These are phyloP conservation scores for Termitomyces sp. DNA, from an alignment of 768 basidiomycete species.

Conservation along the genomic window DNA sequence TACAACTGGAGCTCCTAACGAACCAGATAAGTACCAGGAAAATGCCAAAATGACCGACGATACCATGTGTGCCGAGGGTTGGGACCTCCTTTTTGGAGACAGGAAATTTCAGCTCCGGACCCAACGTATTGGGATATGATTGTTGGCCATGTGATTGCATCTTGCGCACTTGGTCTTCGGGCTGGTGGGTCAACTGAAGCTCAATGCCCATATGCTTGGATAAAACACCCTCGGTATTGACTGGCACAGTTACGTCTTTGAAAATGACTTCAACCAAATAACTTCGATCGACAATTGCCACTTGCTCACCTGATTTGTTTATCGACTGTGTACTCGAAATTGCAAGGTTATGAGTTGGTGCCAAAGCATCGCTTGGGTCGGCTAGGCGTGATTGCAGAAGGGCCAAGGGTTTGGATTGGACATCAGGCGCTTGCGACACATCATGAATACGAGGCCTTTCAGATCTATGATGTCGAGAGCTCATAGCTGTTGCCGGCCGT, in stretches of 20 bases:
- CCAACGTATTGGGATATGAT: not conserved
- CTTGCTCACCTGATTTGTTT: not conserved
- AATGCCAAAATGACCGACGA: not conserved
- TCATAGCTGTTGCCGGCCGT: constrained; percentile 17
- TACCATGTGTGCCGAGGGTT: not conserved
- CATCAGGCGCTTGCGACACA: not conserved
- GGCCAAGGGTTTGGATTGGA: not conserved
- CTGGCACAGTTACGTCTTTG: not conserved
- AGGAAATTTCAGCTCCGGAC: not conserved
- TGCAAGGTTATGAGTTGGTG: not conserved
- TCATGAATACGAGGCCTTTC: constrained; percentile 5
- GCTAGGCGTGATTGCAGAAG: not conserved
- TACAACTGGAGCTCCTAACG: not conserved
- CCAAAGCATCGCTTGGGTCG: not conserved
- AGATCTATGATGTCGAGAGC: constrained; percentile 8
- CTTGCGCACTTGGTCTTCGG: not conserved
- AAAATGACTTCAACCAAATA: not conserved
- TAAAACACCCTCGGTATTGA: not conserved
- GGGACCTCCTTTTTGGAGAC: not conserved
- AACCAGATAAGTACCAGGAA: not conserved
- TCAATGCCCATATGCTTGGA: not conserved
- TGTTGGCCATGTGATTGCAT: not conserved
- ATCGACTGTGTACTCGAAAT: not conserved
- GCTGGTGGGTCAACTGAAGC: not conserved
- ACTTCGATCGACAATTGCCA: not conserved